These are phyloP conservation scores for Termitomyces sp. DNA, from an alignment of 768 basidiomycete species.

Conservation along the genomic window DNA sequence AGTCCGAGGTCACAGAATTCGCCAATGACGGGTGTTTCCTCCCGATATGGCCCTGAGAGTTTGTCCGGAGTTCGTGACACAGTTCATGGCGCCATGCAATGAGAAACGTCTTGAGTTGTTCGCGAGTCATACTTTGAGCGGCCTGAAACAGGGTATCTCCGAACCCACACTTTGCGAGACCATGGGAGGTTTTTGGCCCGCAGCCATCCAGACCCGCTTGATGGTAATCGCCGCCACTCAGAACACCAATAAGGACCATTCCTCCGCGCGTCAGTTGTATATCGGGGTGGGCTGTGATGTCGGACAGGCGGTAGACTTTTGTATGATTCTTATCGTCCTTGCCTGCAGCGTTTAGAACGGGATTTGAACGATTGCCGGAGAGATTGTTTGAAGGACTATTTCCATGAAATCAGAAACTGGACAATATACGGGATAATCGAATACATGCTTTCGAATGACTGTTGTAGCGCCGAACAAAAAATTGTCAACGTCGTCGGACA, in stretches of 20 bases:
- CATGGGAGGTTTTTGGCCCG: slow-evolving; percentile 70
- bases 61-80: slow-evolving; percentile 62
- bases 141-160: slow-evolving; percentile 67
- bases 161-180: slow-evolving; percentile 78
- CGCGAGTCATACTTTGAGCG: slow-evolving; percentile 42
- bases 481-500: slow-evolving; percentile 93
- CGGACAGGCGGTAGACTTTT: slow-evolving; percentile 36
- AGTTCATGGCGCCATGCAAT: slow-evolving; percentile 61
- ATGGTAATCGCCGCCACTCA: slow-evolving; percentile 91
- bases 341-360: slow-evolving; percentile 61
- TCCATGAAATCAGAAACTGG: not conserved
- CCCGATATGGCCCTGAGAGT: slow-evolving; percentile 60
- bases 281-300: slow-evolving; percentile 38
- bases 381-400: slow-evolving; percentile 67
- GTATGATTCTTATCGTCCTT: slow-evolving; percentile 73
- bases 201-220: slow-evolving; percentile 65
- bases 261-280: slow-evolving; percentile 61
- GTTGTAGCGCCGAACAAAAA: slow-evolving; percentile 84
- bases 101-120: slow-evolving; percentile 51
- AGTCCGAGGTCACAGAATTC: slow-evolving; percentile 56
- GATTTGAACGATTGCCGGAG: slow-evolving; percentile 65
- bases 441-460: slow-evolving; percentile 78
- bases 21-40: slow-evolving; percentile 65
- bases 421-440: not conserved
- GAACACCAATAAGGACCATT: slow-evolving; percentile 76